Evolutionary conservation across 208 protist genomes (phyloP).

Genomic region (Leishmania lainsoni): DNA sequence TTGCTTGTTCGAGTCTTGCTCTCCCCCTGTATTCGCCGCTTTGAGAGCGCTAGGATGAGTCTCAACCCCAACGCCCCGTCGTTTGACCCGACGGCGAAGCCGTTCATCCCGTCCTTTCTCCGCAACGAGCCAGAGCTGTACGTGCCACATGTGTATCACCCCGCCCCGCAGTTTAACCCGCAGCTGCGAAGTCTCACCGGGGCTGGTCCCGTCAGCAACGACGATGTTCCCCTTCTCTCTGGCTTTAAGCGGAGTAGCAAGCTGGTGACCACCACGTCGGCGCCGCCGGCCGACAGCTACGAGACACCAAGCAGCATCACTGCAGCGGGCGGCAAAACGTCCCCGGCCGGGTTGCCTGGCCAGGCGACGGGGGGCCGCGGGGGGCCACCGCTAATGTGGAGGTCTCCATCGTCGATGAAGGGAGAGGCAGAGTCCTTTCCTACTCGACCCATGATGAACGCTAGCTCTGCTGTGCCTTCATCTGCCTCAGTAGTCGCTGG

Average conservation of each 20-base stretch:
- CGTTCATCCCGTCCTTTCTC: slow-evolving; percentile 30
- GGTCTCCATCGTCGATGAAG: neutral
- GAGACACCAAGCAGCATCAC: slow-evolving; percentile 10
- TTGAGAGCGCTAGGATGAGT: slow-evolving; percentile 13
- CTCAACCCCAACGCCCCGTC: slow-evolving; percentile 65
- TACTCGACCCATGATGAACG: slow-evolving; percentile 7
- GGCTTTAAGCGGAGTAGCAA: slow-evolving; percentile 32
- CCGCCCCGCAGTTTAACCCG: slow-evolving; percentile 28
- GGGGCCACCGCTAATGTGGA: slow-evolving; percentile 20
- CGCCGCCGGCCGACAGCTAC: slow-evolving; percentile 6
- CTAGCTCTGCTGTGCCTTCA: neutral
- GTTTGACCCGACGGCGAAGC: slow-evolving; percentile 63
- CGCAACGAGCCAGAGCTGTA: slow-evolving; percentile 23
- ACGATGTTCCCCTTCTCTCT: slow-evolving; percentile 34
- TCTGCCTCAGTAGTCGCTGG: neutral
- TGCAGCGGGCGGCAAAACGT: neutral
- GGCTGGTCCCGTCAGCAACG: slow-evolving; percentile 1
- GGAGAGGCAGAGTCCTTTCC: slow-evolving; percentile 19
- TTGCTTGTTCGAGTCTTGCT: neutral
- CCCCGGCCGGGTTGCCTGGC: neutral
- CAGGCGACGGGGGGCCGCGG: neutral
- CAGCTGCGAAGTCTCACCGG: slow-evolving; percentile 15
- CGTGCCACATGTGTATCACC: slow-evolving; percentile 21
- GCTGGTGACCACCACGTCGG: neutral
- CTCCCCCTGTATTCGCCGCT: neutral